Conservation (phyloP, 192 early-diverging fungal genomes). For the Coemansia sp. region DNA sequence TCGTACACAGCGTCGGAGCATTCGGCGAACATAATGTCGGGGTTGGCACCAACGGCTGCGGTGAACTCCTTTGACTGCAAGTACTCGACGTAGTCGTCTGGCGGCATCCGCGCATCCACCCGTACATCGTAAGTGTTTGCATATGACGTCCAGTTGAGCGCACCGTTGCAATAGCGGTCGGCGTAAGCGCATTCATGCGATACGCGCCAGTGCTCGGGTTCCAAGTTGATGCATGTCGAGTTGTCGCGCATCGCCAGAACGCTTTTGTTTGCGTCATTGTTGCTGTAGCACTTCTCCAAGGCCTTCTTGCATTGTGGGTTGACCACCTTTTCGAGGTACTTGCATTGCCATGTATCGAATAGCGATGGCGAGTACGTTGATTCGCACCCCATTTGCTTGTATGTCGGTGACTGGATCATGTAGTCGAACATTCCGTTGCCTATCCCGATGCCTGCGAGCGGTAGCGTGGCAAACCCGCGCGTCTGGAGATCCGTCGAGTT, state of each 20-base stretch:
- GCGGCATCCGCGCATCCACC: constrained; percentile 56
- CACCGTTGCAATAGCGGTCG: constrained; percentile 43
- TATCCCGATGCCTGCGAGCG: constrained; percentile 54
- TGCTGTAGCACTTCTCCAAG: constrained; percentile 57
- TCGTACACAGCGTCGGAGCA: constrained; percentile 59
- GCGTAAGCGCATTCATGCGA: constrained; percentile 21
- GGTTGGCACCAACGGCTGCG: constrained; percentile 56
- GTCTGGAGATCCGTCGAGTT: constrained; percentile 15
- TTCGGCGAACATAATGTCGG: constrained; percentile 32
- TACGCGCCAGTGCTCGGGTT: constrained; percentile 24
- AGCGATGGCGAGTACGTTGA: constrained; percentile 40
- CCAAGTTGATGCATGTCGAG: constrained; percentile 9
- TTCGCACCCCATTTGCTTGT: constrained; percentile 47
- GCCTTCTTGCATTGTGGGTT: constrained; percentile 50
- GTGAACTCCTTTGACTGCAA: constrained; percentile 56
- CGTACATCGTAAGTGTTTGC: constrained; percentile 71
- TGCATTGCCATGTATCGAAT: constrained; percentile 23
- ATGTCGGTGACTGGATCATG: constrained; percentile 31
- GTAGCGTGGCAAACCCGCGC: constrained; percentile 33
- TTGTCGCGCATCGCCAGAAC: constrained; percentile 1
- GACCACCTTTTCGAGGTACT: constrained; percentile 44
- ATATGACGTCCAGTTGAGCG: constrained; percentile 54
- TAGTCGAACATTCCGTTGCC: constrained; percentile 59
- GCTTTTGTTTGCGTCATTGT: not conserved
- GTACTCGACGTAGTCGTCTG: constrained; percentile 62